phyloP scores from a whole-genome alignment of 2,329 filamentous ascomycete species.

The Aspergillus pseudoterreus region DNA sequence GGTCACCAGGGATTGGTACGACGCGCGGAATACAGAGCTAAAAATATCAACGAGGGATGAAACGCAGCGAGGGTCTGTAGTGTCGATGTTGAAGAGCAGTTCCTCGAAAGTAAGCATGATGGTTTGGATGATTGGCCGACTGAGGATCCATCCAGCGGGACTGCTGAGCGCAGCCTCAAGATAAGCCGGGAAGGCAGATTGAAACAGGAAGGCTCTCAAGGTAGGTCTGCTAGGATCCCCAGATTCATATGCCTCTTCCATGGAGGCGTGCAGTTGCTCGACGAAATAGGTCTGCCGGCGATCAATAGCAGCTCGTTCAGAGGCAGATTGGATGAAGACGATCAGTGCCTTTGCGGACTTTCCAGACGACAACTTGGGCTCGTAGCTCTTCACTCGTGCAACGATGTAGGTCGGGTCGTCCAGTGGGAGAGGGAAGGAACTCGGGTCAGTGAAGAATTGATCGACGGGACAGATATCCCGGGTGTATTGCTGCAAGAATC shows the following conservation, averaged over 20 bases:
- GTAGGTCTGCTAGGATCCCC: slow-evolving; percentile 40
- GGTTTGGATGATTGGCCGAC: slow-evolving; percentile 51
- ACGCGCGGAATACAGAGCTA: slow-evolving; percentile 35
- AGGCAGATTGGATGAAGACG: slow-evolving; percentile 58
- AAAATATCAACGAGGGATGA: slow-evolving; percentile 35
- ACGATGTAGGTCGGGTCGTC: slow-evolving; percentile 61
- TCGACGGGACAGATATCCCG: slow-evolving; percentile 54
- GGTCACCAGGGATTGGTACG: slow-evolving; percentile 33
- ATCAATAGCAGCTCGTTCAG: slow-evolving; percentile 56
- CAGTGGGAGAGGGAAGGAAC: slow-evolving; percentile 57
- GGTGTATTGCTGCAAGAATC: slow-evolving; percentile 59
- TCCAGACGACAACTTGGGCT: slow-evolving; percentile 48
- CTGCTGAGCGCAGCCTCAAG: slow-evolving; percentile 47
- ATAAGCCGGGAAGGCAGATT: slow-evolving; percentile 56
- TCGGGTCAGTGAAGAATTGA: slow-evolving; percentile 58
- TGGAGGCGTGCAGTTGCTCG: slow-evolving; percentile 50
- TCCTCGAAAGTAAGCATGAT: slow-evolving; percentile 40
- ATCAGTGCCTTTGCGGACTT: slow-evolving; percentile 53
- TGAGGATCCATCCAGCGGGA: slow-evolving; percentile 49
- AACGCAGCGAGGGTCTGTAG: slow-evolving; percentile 38
- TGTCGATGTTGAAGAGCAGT: slow-evolving; percentile 45
- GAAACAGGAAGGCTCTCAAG: slow-evolving; percentile 51
- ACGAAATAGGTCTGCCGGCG: slow-evolving; percentile 55
- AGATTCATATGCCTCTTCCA: slow-evolving; percentile 43
- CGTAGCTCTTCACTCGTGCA: slow-evolving; percentile 58